A percentile compares a stretch with the other conserved stretches of the same genome.
phyloP scores from a whole-genome alignment of 345 rosid species.

The Brassica rapa region DNA sequence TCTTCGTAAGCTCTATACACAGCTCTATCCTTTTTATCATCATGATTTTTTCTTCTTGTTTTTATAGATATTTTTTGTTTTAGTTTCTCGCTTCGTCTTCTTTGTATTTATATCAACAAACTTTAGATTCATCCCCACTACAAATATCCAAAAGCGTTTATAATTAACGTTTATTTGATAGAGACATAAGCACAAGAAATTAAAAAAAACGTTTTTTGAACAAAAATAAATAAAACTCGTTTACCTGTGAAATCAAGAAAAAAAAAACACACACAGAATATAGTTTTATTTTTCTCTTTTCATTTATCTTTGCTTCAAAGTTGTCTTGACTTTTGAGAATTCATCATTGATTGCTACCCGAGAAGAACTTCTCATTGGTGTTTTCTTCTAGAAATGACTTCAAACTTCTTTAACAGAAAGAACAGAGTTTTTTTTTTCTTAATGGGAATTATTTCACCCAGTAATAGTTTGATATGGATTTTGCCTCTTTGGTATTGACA shows the following conservation, averaged over 20 bases:
- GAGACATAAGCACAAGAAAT: background rate
- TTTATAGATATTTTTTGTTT: background rate
- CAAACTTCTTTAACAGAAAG: background rate
- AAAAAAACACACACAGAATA: background rate
- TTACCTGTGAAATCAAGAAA: background rate
- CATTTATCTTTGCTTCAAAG: background rate
- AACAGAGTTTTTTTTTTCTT: background rate
- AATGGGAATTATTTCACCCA: background rate
- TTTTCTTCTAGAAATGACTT: background rate
- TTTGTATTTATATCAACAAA: slow-evolving; percentile 19
- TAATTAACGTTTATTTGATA: background rate
- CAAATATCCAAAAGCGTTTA: background rate
- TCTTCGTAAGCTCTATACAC: slow-evolving; percentile 47
- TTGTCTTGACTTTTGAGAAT: background rate
- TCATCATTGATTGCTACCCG: background rate
- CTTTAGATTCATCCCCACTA: slow-evolving; percentile 6
- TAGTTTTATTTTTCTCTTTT: background rate
- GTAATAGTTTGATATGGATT: background rate
- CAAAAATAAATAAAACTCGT: background rate
- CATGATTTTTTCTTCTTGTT: slow-evolving; percentile 30
- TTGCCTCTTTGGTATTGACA: background rate
- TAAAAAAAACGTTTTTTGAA: background rate
- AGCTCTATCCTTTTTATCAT: slow-evolving; percentile 53
- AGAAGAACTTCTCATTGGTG: background rate
- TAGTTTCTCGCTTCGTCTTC: slow-evolving; percentile 23